Evolutionary conservation across 257 asterid genomes (phyloP), one percentile per base, ranked within the genome.

Genomic region (Capsicum rhomboideum): DNA sequence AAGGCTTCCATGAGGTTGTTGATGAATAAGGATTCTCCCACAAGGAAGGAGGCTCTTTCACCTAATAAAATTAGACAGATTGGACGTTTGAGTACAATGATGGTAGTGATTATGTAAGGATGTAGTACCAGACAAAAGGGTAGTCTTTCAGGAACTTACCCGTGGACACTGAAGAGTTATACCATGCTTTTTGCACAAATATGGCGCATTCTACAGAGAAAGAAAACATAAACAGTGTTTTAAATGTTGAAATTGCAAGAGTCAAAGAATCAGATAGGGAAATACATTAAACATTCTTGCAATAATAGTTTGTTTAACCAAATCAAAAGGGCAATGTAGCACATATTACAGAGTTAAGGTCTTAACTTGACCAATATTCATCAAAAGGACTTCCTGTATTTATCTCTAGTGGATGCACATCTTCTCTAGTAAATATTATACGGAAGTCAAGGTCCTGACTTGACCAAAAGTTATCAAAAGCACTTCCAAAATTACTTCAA

Each of bases 11-110:
- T 10, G 99, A 97, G 63, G 97, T 97, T 79, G 99, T 95, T 77
- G 98, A 97, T 46, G 99, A 93, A 90, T 90, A 86, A 83, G 99
- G 99, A 89, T 97, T 97, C 85, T 93, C 99, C 99, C 99, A 97
- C 17, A 97, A 93, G 67, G 99, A 95, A 42, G 96, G 88, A 63
- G 94, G 63, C 92, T 97, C 99, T 88, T 93, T 97, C 79, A 95
- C 99, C 99, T 95, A 85, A 87, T 40, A 63, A 72, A 78, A 83
- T 53, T 58, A 74, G 85, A 82, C 17, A 31, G 46, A 64, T 50
- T 52, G 78, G 50, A 67, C 14, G 23, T 52, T 44, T 53, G 80
- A 82, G n/a, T 74, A 82, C 59, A 80, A 31, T 17, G 81, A 85
- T 84, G 79, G 40, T 42, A 83, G 59, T 56, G 78, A 75, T 42